Conservation (phyloP, 108 stramenopile species). For the Fistulifera pelliculosa region DNA sequence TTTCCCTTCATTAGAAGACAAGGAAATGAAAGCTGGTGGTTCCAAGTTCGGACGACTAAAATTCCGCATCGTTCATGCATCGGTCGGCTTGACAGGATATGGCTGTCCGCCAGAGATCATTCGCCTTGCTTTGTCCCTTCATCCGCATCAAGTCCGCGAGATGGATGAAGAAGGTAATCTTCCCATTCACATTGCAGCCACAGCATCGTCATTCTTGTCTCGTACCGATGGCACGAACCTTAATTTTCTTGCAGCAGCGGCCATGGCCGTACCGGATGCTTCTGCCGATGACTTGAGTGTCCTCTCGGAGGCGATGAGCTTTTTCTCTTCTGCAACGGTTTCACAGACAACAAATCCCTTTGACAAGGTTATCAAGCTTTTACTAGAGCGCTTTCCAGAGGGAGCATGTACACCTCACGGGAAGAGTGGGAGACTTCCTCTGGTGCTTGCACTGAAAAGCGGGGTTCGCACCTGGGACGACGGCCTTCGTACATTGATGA, state of each 20-base stretch:
- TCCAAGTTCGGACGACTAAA: neutral
- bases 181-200: slow-evolving; percentile 42
- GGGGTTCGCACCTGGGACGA: slow-evolving; percentile 31
- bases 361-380: slow-evolving; percentile 31
- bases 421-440: slow-evolving; percentile 22
- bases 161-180: slow-evolving; percentile 48
- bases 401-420: slow-evolving; percentile 34
- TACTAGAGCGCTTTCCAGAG: slow-evolving; percentile 31
- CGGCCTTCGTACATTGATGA: slow-evolving; percentile 26
- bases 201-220: slow-evolving; percentile 18
- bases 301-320: slow-evolving; percentile 8
- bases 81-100: slow-evolving; percentile 36
- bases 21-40: neutral
- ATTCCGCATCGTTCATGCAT: slow-evolving; percentile 46
- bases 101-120: slow-evolving; percentile 46
- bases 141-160: slow-evolving; percentile 45
- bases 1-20: neutral
- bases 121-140: slow-evolving; percentile 29
- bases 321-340: slow-evolving; percentile 8
- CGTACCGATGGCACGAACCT: slow-evolving; percentile 6
- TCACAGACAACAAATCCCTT: slow-evolving; percentile 15
- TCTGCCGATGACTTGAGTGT: neutral
- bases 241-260: slow-evolving; percentile 5
- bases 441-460: slow-evolving; percentile 26
- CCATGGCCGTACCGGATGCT: neutral